Evolutionary conservation across 169 alveolate species (phyloP), one percentile per base, ranked within the genome.

Genomic region (Amoebophrya sp.): DNA sequence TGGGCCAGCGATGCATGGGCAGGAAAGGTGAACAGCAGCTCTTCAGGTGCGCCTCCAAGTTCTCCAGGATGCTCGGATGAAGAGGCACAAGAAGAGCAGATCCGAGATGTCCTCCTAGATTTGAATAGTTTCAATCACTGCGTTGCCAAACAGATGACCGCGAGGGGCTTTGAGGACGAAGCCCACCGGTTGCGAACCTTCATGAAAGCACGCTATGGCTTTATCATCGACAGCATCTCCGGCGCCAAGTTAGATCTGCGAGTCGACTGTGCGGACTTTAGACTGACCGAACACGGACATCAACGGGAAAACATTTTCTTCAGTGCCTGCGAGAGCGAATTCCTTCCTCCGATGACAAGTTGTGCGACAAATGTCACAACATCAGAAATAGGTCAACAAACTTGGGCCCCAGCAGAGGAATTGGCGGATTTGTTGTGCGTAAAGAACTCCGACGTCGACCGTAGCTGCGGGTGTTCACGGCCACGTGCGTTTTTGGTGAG

Each of bases 261-360:
- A 40, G 53, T 34, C 54, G 90, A 36, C 47, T 89, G 90, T 23
- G 90, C 90, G 34, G 39, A 33, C 90, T 89, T 89, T 47, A 41
- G 90, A 14, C 41, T 89, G 53, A n/a, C n/a, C n/a, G n/a, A n/a
- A n/a, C n/a, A n/a, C n/a, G n/a, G n/a, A n/a, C n/a, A n/a, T n/a
- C n/a, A n/a, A n/a, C n/a, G n/a, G n/a, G n/a, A n/a, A n/a, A n/a
- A n/a, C n/a, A n/a, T n/a, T n/a, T n/a, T n/a, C n/a, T n/a, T 6
- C 65, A 47, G 47, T 89, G 18, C 90, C 90, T 36, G 0, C 40
- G 53, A 26, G 40, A 29, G 90, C 53, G 53, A 14, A 89, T 10
- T 89, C 53, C 90, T 89, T 89, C 41, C 53, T 47, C n/a, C 40
- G 90, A 29, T 40, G n/a, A n/a, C n/a, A n/a, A n/a, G n/a, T n/a